phyloP scores from a whole-genome alignment of 176 grass and related monocot species.

The Phragmites australis region DNA sequence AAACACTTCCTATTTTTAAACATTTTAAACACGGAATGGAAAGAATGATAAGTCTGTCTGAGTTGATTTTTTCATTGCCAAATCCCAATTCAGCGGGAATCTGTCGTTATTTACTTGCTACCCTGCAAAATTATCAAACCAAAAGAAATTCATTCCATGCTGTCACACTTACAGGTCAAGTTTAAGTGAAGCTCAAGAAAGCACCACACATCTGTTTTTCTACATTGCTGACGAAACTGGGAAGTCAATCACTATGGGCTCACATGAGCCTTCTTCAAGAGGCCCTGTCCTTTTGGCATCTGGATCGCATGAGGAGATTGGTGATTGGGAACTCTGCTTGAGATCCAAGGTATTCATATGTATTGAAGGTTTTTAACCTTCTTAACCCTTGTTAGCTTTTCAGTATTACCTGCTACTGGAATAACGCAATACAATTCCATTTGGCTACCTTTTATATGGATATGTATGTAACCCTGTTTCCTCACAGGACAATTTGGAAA shows the following conservation, averaged over 20 bases:
- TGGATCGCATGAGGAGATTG: conserved; percentile 65
- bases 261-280: conserved; percentile 51
- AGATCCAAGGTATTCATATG: conserved; percentile 64
- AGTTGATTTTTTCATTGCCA: conserved; percentile 21
- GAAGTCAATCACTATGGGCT: conserved; percentile 60
- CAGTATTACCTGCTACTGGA: conserved; percentile 12
- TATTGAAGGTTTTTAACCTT: conserved; percentile 23
- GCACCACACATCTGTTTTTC: conserved; percentile 74
- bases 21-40: background rate
- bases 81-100: background rate
- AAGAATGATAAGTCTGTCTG: conserved; percentile 5
- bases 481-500: conserved; percentile 73
- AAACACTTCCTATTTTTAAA: background rate
- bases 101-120: conserved; percentile 2
- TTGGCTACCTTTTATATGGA: conserved; percentile 31
- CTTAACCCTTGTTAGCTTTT: conserved; percentile 9
- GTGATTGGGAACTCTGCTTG: conserved; percentile 81
- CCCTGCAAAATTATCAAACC: conserved; percentile 27
- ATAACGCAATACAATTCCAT: conserved; percentile 25
- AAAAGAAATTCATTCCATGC: conserved; percentile 28
- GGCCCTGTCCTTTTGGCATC: conserved; percentile 82
- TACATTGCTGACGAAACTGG: conserved; percentile 84
- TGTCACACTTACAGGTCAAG: conserved; percentile 49
- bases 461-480: conserved; percentile 12
- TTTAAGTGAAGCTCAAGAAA: conserved; percentile 62